Base-by-base conservation (phyloP, 1,284 basidiomycete species). In the Prillingera fragicola region DNA sequence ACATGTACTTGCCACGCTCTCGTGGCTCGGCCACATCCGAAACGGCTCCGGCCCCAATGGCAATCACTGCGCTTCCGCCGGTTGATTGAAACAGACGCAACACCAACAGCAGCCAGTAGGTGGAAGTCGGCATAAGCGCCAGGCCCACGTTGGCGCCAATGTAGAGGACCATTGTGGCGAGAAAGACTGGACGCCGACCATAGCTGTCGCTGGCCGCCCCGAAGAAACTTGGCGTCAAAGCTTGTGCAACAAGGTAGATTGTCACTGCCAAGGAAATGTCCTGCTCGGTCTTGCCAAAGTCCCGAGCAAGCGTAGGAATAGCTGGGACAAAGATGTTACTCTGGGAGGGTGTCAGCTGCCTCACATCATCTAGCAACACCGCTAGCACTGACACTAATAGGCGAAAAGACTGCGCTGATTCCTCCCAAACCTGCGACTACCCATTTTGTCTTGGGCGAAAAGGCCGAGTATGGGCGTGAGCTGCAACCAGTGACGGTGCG, bases 221-320 rank as follows among this genome's bases (percentile, higher is more conserved):
- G 48, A 68, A 65, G 50, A 71, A 60, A 6, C 51, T 52, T 1
- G 71, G 71, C 8, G 69, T 70, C 23, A 72, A 46, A 8, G 67
- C 69, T 31, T 27, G 31, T 72, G 69, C 38, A 67, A 67, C 14
- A 10, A 71, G 59, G 39, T 69, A 71, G 22, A 69, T 42, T 0
- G 70, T 70, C 10, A 72, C 61, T 1, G 63, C 64, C n/a, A 70
- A 54, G 8, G 63, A 61, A 37, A 72, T 68, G 21, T 61, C 54
- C 36, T 61, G 55, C 37, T 62, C 59, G 8, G 55, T 45, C 10
- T 50, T 45, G 38, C 52, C 15, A 47, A 72, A 71, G 5, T 53
- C 63, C 3, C 27, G 27, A 0, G 67, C 54, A 0, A 72, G 44
- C 5, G 54, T 48, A 0, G 70, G 70, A 33, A 54, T 50, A 5